Base-by-base conservation (phyloP, 352 stramenopile genomes). In the Pythium coloratum region DNA sequence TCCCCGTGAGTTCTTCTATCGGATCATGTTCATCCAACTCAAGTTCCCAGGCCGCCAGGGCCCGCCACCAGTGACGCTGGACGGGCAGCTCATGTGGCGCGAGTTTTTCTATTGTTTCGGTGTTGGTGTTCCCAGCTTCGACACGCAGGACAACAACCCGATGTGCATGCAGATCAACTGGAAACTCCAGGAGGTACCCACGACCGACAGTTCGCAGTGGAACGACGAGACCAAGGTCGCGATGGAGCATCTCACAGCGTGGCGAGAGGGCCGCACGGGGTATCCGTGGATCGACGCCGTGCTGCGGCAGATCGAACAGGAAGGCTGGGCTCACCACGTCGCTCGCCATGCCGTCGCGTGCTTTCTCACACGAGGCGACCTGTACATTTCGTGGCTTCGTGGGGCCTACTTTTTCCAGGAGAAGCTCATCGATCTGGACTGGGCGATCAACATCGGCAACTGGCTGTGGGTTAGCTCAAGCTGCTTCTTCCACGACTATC, bases 281-380 rank as follows among this genome's bases (percentile, higher is more conserved):
- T 99, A 97, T 75, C 97, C 97, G 6, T 99, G 91, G 79, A 98
- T 99, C 66, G 97, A 99, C 74, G 97, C 97, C 16, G 86, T 92
- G 42, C 98, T 99, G 92, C 92, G 82, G 0, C 92, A 97, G 70
- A 88, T 98, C 44, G 81, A 90, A 38, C 72, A 83, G 16, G 88
- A 97, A 72, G 91, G 90, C n/a, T 97, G 87, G 87, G 82, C 82
- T 0, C 86, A 94, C 61, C 83, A 94, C 71, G 73, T 86, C 5
- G 94, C 83, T 26, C 73, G 97, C 16, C 97, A 99, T 74, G 86
- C 95, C 0, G 94, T 98, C 3, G 96, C 97, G 3, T 99, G 95
- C 73, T 99, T 99, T 66, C 76, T 99, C 9, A 99, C 97, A 9
- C 77, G 97, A 24, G 96, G 96, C 7, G 95, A 98, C 69, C 77